These are phyloP conservation scores for Eucalyptus caleyi DNA, from an alignment of 345 rosid species.

Conservation along the genomic window DNA sequence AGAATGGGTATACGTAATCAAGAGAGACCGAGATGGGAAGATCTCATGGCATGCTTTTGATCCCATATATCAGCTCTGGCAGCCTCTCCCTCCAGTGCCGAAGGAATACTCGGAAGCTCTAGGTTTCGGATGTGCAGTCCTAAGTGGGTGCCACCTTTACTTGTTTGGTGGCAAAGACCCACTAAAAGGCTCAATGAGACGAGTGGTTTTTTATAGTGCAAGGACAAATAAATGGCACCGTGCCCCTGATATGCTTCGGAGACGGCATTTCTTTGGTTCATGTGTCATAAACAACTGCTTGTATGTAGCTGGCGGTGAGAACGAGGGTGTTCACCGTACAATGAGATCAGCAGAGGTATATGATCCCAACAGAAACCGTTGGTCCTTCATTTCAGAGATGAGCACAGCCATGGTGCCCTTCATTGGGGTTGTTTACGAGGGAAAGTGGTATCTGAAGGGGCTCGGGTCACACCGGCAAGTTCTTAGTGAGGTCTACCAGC, in stretches of 20 bases:
- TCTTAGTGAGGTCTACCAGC: constrained; percentile 55
- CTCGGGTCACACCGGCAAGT: constrained; percentile 58
- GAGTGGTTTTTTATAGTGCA: constrained; percentile 60
- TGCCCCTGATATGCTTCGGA: constrained; percentile 71
- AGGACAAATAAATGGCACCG: constrained; percentile 77
- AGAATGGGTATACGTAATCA: constrained; percentile 68
- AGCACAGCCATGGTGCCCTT: constrained; percentile 71
- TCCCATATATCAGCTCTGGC: constrained; percentile 69
- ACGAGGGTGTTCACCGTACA: constrained; percentile 52
- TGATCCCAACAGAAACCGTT: constrained; percentile 73
- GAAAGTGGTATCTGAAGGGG: constrained; percentile 70
- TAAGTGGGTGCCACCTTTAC: constrained; percentile 72
- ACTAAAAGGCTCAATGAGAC: constrained; percentile 60
- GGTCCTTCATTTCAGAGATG: constrained; percentile 66
- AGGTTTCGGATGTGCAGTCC: constrained; percentile 74
- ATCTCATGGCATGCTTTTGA: constrained; percentile 82
- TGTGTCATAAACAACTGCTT: constrained; percentile 75
- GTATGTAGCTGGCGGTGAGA: constrained; percentile 76
- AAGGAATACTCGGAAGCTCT: constrained; percentile 67
- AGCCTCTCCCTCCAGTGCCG: constrained; percentile 65
- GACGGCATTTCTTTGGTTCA: constrained; percentile 65
- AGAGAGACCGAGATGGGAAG: constrained; percentile 64
- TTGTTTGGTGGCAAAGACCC: constrained; percentile 78
- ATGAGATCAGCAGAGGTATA: constrained; percentile 65
- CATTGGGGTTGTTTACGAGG: constrained; percentile 58